Evolutionary conservation across 148 eudicot genomes (phyloP), one percentile per base, ranked within the genome.

Genomic region (Beta vulgaris): DNA sequence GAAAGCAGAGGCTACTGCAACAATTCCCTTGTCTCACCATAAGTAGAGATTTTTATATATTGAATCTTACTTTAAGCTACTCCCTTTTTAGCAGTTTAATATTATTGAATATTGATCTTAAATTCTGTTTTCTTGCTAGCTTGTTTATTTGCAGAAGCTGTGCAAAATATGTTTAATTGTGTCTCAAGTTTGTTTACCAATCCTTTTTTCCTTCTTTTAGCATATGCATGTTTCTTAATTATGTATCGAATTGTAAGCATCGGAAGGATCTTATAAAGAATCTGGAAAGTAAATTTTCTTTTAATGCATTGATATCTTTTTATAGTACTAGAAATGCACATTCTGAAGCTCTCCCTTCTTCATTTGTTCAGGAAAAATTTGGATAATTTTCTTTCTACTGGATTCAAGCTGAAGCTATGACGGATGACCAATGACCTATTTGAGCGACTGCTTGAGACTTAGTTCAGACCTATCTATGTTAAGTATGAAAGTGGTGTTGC

Each of bases 381-480:
- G 40, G 59, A 49, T 31, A 18, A 35, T 18, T 69, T 69, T 48
- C 59, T 69, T 19, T 49, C 73, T 28, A 48, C 43, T 13, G 59
- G 73, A 8, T 69, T 69, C 73, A 69, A 69, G 73, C 58, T 69
- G 21, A 69, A n/a, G 73, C 59, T 69, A 26, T 69, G 58, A 69
- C 14, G 0, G n/a, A 7, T 26, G 46, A 15, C 14, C 14, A 43
- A 46, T 46, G 51, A 46, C 53, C 21, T 16, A 14, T 2, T 48
- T 48, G 21, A 4, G 49, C 49, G 9, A 16, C 49, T 44, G 49
- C 49, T 8, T 23, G 62, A 13, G 29, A 25, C n/a, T n/a, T 57
- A 23, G 32, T 28, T 57, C 61, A 46, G 51, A 46, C 14, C 15
- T 46, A 12, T 15, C 19, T 46, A 46, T 16, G 51, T 16, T 46